Conservation (phyloP, 306 rosid genomes). For the Gastrolobium villosum region DNA sequence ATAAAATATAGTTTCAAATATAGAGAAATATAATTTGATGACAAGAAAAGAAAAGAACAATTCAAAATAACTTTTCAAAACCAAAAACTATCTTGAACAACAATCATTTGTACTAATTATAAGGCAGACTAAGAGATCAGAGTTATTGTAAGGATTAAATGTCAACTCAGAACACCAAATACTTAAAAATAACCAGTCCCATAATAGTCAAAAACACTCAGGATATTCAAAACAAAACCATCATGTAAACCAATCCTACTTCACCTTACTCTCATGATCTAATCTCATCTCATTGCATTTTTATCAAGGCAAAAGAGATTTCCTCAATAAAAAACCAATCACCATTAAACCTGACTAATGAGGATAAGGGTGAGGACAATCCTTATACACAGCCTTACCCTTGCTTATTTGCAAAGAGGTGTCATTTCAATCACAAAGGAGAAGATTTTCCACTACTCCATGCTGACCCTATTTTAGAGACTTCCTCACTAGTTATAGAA, state of each 20-base stretch:
- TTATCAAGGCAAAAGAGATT: constrained; percentile 6
- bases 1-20: neutral
- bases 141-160: neutral
- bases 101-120: neutral
- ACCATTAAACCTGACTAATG: no score
- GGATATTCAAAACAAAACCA: constrained; percentile 21
- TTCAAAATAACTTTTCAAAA: neutral
- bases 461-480: neutral
- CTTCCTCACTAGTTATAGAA: constrained; percentile 14
- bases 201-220: constrained; percentile 8
- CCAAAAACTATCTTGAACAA: neutral
- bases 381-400: no score
- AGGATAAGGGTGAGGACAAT: no score
- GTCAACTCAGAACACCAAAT: neutral
- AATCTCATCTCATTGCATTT: neutral
- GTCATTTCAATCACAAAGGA: no score
- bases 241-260: neutral
- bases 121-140: neutral
- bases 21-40: constrained; percentile 10
- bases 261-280: neutral
- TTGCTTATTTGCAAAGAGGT: no score
- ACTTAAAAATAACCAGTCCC: neutral
- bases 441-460: no score
- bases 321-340: neutral
- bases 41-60: neutral